Percentiles rank a stretch among this genome's conserved stretches.
Conservation (phyloP, 306 rosid genomes). For the Lathyrus tuberosus region DNA sequence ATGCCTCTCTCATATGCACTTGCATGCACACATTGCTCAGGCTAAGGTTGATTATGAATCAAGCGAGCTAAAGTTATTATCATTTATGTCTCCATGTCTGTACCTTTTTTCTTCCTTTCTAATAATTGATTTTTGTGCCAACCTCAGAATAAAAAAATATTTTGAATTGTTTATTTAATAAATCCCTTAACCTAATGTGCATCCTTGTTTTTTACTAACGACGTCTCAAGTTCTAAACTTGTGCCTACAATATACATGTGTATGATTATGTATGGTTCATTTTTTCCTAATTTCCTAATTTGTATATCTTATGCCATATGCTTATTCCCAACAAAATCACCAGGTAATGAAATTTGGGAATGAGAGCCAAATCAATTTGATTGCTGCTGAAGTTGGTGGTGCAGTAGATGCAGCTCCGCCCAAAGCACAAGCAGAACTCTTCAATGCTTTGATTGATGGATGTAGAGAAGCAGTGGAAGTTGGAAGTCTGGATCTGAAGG, state of each 20-base stretch:
- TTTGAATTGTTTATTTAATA: no score
- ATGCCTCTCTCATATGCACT: no score
- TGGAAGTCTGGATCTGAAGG: constrained; percentile 84
- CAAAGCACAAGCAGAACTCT: constrained; percentile 76
- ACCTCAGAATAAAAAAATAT: no score
- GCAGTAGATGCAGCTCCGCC: constrained; percentile 18
- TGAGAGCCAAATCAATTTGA: constrained; percentile 9
- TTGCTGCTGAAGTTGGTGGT: constrained; percentile 6
- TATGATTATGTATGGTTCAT: not conserved
- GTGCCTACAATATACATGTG: constrained; percentile 17
- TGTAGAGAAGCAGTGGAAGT: constrained; percentile 80
- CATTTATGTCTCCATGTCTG: not conserved
- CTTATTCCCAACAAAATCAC: not conserved
- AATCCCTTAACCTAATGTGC: no score
- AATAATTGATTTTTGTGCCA: no score
- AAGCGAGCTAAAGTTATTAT: no score
- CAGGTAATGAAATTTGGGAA: constrained; percentile 10
- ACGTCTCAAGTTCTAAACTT: not conserved
- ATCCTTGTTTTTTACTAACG: not conserved
- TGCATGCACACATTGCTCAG: no score
- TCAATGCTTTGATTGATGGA: constrained; percentile 79
- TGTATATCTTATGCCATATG: constrained; percentile 19
- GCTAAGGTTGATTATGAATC: no score
- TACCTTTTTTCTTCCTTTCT: not conserved
- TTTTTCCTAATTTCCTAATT: constrained; percentile 23